phyloP scores from a whole-genome alignment of 495 filamentous ascomycete genomes.

The Thozetella sp. region DNA sequence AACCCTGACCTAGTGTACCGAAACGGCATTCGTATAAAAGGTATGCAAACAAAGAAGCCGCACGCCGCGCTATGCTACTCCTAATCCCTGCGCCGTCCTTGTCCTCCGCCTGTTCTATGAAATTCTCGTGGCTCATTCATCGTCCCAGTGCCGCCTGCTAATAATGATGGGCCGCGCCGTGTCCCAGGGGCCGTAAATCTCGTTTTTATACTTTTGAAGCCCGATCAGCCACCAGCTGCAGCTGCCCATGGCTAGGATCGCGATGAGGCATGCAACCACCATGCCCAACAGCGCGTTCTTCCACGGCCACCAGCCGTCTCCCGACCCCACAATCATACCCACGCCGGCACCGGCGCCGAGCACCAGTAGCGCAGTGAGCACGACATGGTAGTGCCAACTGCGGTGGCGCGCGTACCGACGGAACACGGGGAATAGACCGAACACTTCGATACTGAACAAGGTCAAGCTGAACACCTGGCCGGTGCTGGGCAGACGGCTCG shows the following conservation, averaged over 20 bases:
- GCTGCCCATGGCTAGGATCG: conserved; percentile 77
- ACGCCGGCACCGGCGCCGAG: conserved; percentile 76
- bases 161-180: conserved; percentile 84
- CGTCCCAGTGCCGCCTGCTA: conserved; percentile 48
- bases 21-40: no score
- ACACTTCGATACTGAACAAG: conserved; percentile 95
- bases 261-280: conserved; percentile 68
- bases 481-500: conserved; percentile 82
- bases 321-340: conserved; percentile 61
- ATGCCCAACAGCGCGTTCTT: conserved; percentile 72
- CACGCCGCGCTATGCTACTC: no score
- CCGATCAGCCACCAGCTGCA: conserved; percentile 98
- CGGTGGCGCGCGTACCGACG: conserved; percentile 80
- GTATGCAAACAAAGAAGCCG: no score
- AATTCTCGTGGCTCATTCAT: no score
- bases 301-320: conserved; percentile 62
- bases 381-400: conserved; percentile 81
- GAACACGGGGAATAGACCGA: conserved; percentile 95
- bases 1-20: no score
- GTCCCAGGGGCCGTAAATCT: conserved; percentile 98
- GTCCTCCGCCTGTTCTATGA: no score
- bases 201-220: conserved; percentile 98
- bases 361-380: conserved; percentile 78
- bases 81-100: no score
- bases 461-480: conserved; percentile 95